Evolutionary conservation across 164 flowering plant genomes (phyloP).

Genomic region (Platanus orientalis): DNA sequence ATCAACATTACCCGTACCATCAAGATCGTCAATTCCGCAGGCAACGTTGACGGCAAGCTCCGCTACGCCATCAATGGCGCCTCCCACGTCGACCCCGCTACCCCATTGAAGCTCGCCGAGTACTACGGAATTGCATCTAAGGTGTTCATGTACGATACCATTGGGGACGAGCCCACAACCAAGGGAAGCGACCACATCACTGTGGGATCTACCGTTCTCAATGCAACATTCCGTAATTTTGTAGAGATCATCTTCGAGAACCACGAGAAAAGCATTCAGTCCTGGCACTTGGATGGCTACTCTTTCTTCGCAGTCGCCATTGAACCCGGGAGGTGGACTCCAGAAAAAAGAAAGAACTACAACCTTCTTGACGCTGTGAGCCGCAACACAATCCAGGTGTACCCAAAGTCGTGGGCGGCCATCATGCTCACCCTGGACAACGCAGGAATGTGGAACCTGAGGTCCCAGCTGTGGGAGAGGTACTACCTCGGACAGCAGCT

Average conservation of each 20-base stretch:
- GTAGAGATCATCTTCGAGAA: slow-evolving; percentile 54
- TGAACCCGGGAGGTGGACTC: slow-evolving; percentile 43
- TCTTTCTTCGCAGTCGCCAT: slow-evolving; percentile 51
- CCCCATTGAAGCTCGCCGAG: slow-evolving; percentile 43
- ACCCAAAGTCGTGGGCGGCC: slow-evolving; percentile 48
- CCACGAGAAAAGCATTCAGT: slow-evolving; percentile 39
- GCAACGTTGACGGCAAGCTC: slow-evolving; percentile 30
- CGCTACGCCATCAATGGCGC: slow-evolving; percentile 40
- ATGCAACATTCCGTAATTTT: slow-evolving; percentile 36
- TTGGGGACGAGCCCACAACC: slow-evolving; percentile 30
- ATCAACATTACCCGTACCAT: slow-evolving; percentile 45
- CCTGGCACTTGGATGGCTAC: slow-evolving; percentile 46
- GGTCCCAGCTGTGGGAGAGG: slow-evolving; percentile 33
- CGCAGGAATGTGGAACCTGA: slow-evolving; percentile 55
- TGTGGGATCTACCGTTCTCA: slow-evolving; percentile 28
- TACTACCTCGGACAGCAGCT: slow-evolving; percentile 48
- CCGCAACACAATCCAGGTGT: slow-evolving; percentile 49
- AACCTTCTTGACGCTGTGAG: slow-evolving; percentile 49
- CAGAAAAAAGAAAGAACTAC: slow-evolving; percentile 43
- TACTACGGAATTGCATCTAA: slow-evolving; percentile 26
- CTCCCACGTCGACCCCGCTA: slow-evolving; percentile 22
- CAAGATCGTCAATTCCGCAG: slow-evolving; percentile 33
- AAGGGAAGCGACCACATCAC: slow-evolving; percentile 1
- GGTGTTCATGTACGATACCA: slow-evolving; percentile 31
- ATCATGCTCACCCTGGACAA: slow-evolving; percentile 47